phyloP scores from a whole-genome alignment of 73 alveolate genomes.

The Vitrella brassicaformis region DNA sequence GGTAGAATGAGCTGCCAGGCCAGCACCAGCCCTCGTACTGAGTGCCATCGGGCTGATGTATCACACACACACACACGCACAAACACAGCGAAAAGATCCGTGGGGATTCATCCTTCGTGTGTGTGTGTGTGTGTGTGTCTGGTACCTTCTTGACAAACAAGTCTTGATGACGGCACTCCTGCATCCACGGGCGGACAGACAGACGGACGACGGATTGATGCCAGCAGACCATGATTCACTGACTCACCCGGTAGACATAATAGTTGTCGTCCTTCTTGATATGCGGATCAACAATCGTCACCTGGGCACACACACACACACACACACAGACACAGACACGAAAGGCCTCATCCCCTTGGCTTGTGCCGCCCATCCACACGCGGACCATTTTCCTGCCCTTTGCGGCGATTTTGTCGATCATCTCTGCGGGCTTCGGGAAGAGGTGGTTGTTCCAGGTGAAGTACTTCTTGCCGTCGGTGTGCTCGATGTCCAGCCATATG shows the following conservation, averaged over 20 bases:
- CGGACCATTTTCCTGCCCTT: neutral
- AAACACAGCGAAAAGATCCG: too few species aligned
- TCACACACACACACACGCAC: too few species aligned
- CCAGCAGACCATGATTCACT: neutral
- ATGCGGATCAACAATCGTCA: constrained; percentile 86
- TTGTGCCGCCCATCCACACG: too few species aligned
- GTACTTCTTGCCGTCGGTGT: constrained; percentile 30
- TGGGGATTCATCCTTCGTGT: too few species aligned
- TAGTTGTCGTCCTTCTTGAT: constrained; percentile 56
- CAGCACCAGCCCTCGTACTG: constrained; percentile 63
- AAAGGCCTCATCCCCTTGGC: too few species aligned
- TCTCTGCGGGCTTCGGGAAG: neutral
- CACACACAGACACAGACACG: too few species aligned
- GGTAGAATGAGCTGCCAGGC: constrained; percentile 72
- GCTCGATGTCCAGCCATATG: constrained; percentile 63
- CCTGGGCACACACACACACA: too few species aligned
- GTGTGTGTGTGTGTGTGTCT: too few species aligned
- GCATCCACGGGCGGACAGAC: neutral
- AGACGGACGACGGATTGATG: neutral
- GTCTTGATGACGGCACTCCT: neutral
- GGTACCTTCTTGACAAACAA: too few species aligned
- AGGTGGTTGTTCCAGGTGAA: constrained; percentile 11
- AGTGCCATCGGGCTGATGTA: constrained; percentile 14
- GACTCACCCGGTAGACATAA: constrained; percentile 14
- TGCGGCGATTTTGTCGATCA: neutral